A percentile compares a stretch with the other conserved stretches of the same genome.
Conservation (phyloP, 768 basidiomycete genomes). For the Neoboletus magnificus region DNA sequence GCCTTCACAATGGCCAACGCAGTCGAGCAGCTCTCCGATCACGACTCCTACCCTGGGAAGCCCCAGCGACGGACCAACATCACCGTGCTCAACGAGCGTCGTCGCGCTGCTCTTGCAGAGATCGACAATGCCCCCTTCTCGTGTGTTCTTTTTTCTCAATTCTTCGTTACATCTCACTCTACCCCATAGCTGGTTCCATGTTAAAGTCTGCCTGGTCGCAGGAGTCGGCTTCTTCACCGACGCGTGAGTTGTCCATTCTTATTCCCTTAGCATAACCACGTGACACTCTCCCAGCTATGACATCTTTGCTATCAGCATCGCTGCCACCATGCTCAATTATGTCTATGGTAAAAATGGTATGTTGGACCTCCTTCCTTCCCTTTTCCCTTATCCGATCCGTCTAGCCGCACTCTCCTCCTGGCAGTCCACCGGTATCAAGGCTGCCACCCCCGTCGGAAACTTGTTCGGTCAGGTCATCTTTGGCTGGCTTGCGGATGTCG, state of each 20-base stretch:
- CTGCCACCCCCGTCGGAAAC: constrained; percentile 73
- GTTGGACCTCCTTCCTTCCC: not conserved
- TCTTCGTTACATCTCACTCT: not conserved
- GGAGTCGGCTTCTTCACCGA: constrained; percentile 93
- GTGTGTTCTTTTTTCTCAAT: constrained; percentile 38
- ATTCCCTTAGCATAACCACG: not conserved
- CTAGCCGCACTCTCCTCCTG: constrained; percentile 39
- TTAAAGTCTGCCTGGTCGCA: constrained; percentile 65
- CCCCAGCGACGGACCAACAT: constrained; percentile 21
- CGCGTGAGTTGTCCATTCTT: constrained; percentile 43
- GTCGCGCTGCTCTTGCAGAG: constrained; percentile 78
- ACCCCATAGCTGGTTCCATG: constrained; percentile 71
- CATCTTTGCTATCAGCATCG: constrained; percentile 89
- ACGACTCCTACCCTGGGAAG: constrained; percentile 31
- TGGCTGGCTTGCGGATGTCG: constrained; percentile 73
- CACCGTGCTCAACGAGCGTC: constrained; percentile 58
- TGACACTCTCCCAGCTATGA: constrained; percentile 47
- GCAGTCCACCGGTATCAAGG: constrained; percentile 76
- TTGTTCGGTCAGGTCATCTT: constrained; percentile 74
- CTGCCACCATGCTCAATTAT: constrained; percentile 77
- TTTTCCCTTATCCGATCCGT: not conserved
- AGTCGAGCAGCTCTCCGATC: constrained; percentile 27
- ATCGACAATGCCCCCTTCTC: constrained; percentile 86
- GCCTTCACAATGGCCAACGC: constrained; percentile 18
- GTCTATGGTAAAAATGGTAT: constrained; percentile 52